These are phyloP conservation scores for Euphorbia schlechtendalii DNA, from an alignment of 441 rosid species.

Conservation along the genomic window DNA sequence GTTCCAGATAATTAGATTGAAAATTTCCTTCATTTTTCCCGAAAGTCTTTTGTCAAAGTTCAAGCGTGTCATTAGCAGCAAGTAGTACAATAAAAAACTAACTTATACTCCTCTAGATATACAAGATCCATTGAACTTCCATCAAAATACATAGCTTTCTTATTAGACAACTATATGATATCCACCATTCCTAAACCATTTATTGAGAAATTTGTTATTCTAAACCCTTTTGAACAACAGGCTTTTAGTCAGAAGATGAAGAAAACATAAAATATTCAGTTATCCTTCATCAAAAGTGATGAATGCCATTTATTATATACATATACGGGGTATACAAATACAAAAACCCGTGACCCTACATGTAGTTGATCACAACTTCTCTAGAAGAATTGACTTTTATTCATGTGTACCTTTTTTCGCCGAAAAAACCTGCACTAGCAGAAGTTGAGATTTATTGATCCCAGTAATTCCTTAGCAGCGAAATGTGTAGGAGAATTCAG, in stretches of 20 bases:
- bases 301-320: background rate
- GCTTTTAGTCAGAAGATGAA: background rate
- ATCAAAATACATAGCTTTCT: background rate
- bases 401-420: no score
- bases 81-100: background rate
- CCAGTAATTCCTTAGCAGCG: no score
- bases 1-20: background rate
- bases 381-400: no score
- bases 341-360: background rate
- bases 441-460: no score
- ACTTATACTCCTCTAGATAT: constrained; percentile 4
- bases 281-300: background rate
- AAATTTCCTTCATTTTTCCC: no score
- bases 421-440: no score
- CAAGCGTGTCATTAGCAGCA: background rate
- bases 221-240: background rate
- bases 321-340: background rate
- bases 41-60: constrained; percentile 8
- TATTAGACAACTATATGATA: background rate
- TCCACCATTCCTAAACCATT: background rate
- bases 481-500: constrained; percentile 18
- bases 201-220: background rate
- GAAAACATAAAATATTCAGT: background rate
- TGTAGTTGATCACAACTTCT: background rate
- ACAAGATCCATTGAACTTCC: constrained; percentile 9